phyloP scores from a whole-genome alignment of 2,329 filamentous ascomycete species.

The Trichoderma arundinaceum region DNA sequence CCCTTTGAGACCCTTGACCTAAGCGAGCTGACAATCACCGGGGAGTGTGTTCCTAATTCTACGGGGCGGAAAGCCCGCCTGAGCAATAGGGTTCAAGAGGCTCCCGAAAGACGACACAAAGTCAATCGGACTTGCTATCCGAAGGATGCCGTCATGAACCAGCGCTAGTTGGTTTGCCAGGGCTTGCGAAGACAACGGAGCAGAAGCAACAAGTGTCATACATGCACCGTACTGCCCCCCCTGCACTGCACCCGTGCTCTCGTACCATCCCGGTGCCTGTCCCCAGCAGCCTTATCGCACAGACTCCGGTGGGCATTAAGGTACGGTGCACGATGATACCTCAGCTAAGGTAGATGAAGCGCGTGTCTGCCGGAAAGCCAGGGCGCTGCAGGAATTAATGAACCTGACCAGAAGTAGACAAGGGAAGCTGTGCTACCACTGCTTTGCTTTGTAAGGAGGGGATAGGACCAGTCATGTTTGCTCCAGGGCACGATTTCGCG shows the following conservation, averaged over 20 bases:
- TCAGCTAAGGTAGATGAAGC: background rate
- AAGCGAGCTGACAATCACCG: constrained; percentile 3
- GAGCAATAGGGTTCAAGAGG: constrained; percentile 1
- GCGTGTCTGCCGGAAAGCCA: background rate
- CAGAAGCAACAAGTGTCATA: background rate
- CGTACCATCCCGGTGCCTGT: constrained; percentile 20
- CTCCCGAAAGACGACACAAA: background rate
- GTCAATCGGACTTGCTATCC: constrained; percentile 2
- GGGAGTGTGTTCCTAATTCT: constrained; percentile 2
- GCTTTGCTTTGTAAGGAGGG: background rate
- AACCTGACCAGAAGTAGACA: background rate
- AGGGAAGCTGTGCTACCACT: background rate
- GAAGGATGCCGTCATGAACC: background rate
- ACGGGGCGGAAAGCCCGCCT: background rate
- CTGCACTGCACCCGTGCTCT: background rate
- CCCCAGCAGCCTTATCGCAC: constrained; percentile 17
- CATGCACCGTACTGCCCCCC: constrained; percentile 5
- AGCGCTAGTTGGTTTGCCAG: background rate
- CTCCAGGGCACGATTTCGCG: constrained; percentile 2
- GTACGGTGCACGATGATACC: background rate
- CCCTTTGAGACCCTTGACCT: background rate
- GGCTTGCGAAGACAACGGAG: background rate
- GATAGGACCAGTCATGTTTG: background rate
- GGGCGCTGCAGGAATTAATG: background rate
- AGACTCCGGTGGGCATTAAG: background rate